These are phyloP conservation scores for Boletus eberwhitei DNA, from an alignment of 768 basidiomycete genomes.

Conservation along the genomic window DNA sequence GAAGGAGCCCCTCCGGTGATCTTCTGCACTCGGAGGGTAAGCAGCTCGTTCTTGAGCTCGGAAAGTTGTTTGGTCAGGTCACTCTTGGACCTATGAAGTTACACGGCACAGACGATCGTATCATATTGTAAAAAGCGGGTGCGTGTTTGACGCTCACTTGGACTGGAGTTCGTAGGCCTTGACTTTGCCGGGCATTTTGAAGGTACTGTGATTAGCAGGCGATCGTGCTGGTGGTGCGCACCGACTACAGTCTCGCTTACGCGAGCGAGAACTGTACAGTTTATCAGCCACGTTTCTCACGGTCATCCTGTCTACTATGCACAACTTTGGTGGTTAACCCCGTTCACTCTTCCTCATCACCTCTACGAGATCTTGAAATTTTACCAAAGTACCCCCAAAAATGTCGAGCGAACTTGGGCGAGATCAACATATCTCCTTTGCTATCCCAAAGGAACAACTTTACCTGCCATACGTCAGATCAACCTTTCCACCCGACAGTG, in stretches of 20 bases:
- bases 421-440: not conserved
- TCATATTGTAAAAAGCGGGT: not conserved
- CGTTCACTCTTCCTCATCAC: not conserved
- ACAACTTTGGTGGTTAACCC: not conserved
- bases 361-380: conserved; percentile 52
- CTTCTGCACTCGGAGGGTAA: conserved; percentile 94
- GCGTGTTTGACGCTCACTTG: conserved; percentile 56
- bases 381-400: conserved; percentile 64
- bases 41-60: conserved; percentile 95
- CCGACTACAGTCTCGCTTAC: conserved; percentile 28
- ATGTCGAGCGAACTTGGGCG: conserved; percentile 57
- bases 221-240: conserved; percentile 26
- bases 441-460: not conserved
- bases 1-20: conserved; percentile 93
- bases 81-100: conserved; percentile 76
- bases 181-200: conserved; percentile 85
- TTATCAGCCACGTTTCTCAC: conserved; percentile 43
- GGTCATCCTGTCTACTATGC: conserved; percentile 1
- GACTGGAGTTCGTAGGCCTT: conserved; percentile 96
- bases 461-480: conserved; percentile 39
- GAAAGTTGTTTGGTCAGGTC: conserved; percentile 92
- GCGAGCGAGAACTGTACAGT: conserved; percentile 37
- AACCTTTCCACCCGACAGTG: conserved; percentile 77
- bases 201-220: conserved; percentile 31
- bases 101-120: conserved; percentile 1